Base-by-base conservation (phyloP, 306 rosid genomes). In the Phaseolus lunatus region DNA sequence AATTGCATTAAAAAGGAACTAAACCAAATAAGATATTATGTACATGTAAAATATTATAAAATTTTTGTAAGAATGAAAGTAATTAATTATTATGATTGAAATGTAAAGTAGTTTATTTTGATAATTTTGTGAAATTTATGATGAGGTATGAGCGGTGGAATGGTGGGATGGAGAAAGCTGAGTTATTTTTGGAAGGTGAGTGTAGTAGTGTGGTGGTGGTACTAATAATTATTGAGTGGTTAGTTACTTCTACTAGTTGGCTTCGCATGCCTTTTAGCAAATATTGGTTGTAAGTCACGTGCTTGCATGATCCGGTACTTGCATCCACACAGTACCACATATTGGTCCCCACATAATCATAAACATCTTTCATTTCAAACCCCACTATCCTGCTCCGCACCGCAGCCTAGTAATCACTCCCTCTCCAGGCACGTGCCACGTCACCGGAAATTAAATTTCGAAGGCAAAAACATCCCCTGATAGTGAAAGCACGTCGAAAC, bases 211-310 rank as follows among this genome's bases (percentile, higher is more conserved):
- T n/a, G n/a, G n/a, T n/a, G n/a, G n/a, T n/a, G 39, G 39, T 33
- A 6, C 9, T 33, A 7, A 33, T 6, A 33, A 7, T 33, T 33
- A 33, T 33, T 1, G 54, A 70, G 41, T 24, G 3, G 70, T 56
- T 56, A 27, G 52, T 27, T 56, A 27, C 3, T 2, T 14, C 29
- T 27, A 13, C 2, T 14, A 27, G 33, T 77, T 19, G 72, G 67
- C 23, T 12, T 29, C 16, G 22, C 53, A 39, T 39, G 44, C 13
- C 44, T 39, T 35, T 69, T 33, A 63, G 74, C 70, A 35, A 58
- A 62, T 9, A 43, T 77, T 57, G 37, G 81, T 44, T 49, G 83
- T 69, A 84, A 63, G 76, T 81, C 82, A 83, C 87, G 81, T 80
- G 86, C 67, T 31, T 16, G 64, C 47, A 18, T 52, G 78, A 78